Conservation (phyloP, 805 yeast genomes). For the Wickerhamiella occidentalis region DNA sequence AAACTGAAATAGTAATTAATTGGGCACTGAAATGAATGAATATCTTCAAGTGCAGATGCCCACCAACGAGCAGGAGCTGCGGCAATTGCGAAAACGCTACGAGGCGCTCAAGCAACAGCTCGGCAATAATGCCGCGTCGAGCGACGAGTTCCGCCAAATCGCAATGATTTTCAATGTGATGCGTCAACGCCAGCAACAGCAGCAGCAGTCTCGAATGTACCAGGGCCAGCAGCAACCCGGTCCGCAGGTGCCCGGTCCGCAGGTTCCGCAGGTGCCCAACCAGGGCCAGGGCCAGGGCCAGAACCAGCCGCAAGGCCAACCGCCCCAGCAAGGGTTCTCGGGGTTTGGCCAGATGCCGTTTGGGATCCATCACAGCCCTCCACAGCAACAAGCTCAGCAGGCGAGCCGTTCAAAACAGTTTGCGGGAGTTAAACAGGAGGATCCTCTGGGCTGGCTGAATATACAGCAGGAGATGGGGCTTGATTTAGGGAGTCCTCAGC, state of each 20-base stretch:
- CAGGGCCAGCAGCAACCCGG: constrained; percentile 11
- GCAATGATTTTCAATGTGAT: constrained; percentile 13
- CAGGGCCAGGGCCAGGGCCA: constrained; percentile 7
- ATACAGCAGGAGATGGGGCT: background rate
- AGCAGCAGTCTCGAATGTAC: constrained; percentile 13
- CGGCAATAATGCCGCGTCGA: constrained; percentile 22
- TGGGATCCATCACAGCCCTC: background rate
- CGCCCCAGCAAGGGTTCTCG: background rate
- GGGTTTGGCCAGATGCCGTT: constrained; percentile 1
- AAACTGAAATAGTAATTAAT: background rate
- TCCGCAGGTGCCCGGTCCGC: constrained; percentile 18
- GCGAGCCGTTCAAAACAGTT: constrained; percentile 8
- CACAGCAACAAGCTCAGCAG: background rate
- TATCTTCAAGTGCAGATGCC: constrained; percentile 10
- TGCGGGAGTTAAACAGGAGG: constrained; percentile 11
- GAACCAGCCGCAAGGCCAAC: constrained; percentile 7
- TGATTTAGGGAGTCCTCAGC: background rate
- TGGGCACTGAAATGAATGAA: constrained; percentile 4
- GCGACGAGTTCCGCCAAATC: constrained; percentile 24
- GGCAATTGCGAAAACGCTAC: constrained; percentile 25
- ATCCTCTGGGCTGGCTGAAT: constrained; percentile 5
- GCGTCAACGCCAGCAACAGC: constrained; percentile 14
- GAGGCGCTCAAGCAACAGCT: constrained; percentile 20
- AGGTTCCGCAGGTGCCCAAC: background rate
- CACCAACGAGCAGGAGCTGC: constrained; percentile 19